These are phyloP conservation scores for Colletotrichum higginsianum DNA, from an alignment of 2,329 filamentous ascomycete species.

Conservation along the genomic window DNA sequence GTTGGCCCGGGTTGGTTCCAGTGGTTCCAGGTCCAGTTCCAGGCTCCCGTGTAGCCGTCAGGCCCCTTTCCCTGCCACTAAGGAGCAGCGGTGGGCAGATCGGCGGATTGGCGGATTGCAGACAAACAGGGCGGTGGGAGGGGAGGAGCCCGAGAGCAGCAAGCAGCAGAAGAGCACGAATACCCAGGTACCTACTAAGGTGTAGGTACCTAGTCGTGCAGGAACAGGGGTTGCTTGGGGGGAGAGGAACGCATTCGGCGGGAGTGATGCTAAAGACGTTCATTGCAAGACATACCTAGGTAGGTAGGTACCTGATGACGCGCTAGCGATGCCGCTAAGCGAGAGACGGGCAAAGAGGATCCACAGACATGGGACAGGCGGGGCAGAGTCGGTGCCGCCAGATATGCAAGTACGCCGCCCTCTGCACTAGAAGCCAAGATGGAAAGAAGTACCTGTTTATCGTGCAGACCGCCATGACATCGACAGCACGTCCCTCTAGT, in stretches of 20 bases:
- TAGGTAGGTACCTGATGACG: neutral
- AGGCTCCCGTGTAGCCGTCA: constrained; percentile 29
- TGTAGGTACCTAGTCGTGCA: neutral
- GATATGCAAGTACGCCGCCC: constrained; percentile 3
- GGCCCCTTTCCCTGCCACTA: constrained; percentile 32
- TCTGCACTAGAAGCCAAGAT: neutral
- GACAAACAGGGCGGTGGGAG: constrained; percentile 4
- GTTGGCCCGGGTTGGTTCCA: neutral
- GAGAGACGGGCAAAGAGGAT: neutral
- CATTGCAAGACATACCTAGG: no score
- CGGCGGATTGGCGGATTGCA: constrained; percentile 3
- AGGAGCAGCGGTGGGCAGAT: neutral
- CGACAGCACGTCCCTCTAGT: neutral
- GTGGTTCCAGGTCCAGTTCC: constrained; percentile 30
- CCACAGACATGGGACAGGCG: constrained; percentile 10
- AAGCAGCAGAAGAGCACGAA: no score
- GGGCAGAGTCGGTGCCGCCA: constrained; percentile 14
- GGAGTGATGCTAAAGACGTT: no score
- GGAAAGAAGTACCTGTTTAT: constrained; percentile 14
- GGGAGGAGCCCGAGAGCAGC: neutral
- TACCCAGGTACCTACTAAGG: no score
- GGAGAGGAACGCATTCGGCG: constrained; percentile 10
- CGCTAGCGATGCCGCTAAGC: constrained; percentile 20
- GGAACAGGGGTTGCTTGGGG: neutral
- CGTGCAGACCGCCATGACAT: constrained; percentile 19